Evolutionary conservation across 371 early-diverging fungal species (phyloP), one percentile per base, ranked within the genome.

Genomic region (Gilbertella persicaria): DNA sequence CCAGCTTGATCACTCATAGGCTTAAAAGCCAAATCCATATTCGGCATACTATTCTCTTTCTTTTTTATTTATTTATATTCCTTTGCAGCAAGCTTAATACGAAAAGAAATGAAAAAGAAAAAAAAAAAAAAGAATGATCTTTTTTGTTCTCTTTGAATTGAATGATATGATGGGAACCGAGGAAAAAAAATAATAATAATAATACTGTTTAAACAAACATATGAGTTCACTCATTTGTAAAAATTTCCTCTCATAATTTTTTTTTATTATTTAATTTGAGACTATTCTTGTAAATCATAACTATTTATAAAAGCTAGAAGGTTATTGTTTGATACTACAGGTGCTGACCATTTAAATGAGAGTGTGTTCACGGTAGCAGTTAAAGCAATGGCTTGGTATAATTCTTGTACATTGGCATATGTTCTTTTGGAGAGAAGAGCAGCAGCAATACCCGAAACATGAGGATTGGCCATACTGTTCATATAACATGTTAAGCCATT

Each of bases 391-490:
- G 37, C 55, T 7, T 51, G 19, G 24, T 71, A 71, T 1, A 71
- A 9, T 14, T 67, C 63, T 5, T 60, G 25, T 1, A 53, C 55
- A 19, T 33, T 45, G 5, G 12, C 38, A 49, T 55, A 71, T 1
- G 28, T 26, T 33, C 44, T 55, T 24, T 52, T 46, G 3, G 70
- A 53, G 50, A 72, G 38, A 21, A 74, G 36, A 20, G 40, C 48
- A 0, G 92, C 91, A 42, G 88, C 83, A 23, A 85, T 82, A 30
- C 93, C 94, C 26, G 88, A 76, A 9, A 89, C 89, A 66, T 91
- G 91, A 6, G 94, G 92, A 23, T 82, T 68, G 5, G 93, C 89
- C 93, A 93, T 94, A 36, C 73, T 70, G 13, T 26, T 94, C 69
- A 0, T 4, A 28, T 5, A 28, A 28, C 5, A 28, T 9, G 28